These are phyloP conservation scores for Pulicaria dysenterica DNA, from an alignment of 129 eudicot genomes.

Conservation along the genomic window DNA sequence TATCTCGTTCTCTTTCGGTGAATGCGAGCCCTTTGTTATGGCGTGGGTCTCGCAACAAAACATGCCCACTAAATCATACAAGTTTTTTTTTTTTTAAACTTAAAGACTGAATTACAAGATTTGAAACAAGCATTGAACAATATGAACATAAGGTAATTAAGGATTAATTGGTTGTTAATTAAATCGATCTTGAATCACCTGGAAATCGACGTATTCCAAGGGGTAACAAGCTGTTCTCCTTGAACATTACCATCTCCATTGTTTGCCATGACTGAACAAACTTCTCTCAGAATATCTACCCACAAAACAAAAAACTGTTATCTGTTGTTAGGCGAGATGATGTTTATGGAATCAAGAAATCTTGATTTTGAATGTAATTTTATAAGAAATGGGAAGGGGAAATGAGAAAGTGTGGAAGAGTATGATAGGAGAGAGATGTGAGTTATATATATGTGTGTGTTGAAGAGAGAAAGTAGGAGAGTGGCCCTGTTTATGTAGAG, in stretches of 20 bases:
- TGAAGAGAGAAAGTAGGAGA: conserved; percentile 44
- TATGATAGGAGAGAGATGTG: conserved; percentile 26
- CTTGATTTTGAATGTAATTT: conserved; percentile 25
- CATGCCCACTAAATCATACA: conserved; percentile 53
- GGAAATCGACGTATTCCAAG: conserved; percentile 87
- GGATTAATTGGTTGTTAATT: neutral
- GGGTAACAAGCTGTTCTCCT: conserved; percentile 72
- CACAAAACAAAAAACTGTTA: neutral
- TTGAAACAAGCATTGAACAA: neutral
- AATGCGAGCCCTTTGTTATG: conserved; percentile 92
- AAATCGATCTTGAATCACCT: conserved; percentile 46
- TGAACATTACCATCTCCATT: conserved; percentile 73
- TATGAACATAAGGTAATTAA: neutral
- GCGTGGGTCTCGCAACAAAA: conserved; percentile 75
- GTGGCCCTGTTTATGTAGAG: conserved; percentile 21
- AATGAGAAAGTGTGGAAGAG: conserved; percentile 23
- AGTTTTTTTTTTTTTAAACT: neutral
- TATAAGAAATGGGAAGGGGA: conserved; percentile 16
- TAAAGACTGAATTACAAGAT: neutral
- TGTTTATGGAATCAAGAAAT: conserved; percentile 6
- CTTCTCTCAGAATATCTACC: conserved; percentile 23
- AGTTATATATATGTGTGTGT: conserved; percentile 23
- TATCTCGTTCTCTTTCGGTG: conserved; percentile 70
- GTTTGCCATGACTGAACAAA: conserved; percentile 25
- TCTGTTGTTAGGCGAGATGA: neutral